Percentiles rank a stretch among this genome's conserved stretches.
These are phyloP conservation scores for Passiflora organensis DNA, from an alignment of 345 rosid species.

Conservation along the genomic window DNA sequence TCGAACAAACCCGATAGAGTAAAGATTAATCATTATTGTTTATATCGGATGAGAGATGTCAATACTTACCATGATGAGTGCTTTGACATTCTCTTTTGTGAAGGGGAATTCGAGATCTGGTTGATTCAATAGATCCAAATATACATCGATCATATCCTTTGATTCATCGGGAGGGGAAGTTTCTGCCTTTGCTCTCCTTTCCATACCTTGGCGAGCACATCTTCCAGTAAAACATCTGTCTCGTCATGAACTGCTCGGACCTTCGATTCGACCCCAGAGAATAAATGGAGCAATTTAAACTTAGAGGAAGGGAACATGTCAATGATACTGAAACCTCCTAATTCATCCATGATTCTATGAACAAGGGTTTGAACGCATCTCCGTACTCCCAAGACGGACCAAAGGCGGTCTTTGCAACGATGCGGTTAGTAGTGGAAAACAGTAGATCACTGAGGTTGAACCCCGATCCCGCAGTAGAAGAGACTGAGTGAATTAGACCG, in stretches of 20 bases:
- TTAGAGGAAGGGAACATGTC: constrained; percentile 6
- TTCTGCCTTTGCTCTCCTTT: not conserved
- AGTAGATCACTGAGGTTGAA: not conserved
- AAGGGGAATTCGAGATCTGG: constrained; percentile 1
- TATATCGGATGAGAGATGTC: too few relatives aligned
- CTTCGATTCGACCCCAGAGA: not conserved
- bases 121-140: not conserved
- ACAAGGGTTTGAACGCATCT: not conserved
- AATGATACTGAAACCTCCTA: too few relatives aligned
- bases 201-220: not conserved
- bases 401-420: not conserved
- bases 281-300: not conserved
- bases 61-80: constrained; percentile 4
- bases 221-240: not conserved
- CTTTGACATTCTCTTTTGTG: not conserved
- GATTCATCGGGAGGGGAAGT: too few relatives aligned
- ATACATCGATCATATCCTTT: not conserved
- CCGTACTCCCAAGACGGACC: not conserved
- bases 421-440: not conserved
- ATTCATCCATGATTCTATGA: not conserved
- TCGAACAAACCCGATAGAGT: too few relatives aligned
- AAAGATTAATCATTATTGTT: too few relatives aligned
- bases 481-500: not conserved
- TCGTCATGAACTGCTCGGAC: not conserved
- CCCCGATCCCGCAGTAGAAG: not conserved